Evolutionary conservation across 108 stramenopile species (phyloP).

Genomic region (Conticribra weissflogii): DNA sequence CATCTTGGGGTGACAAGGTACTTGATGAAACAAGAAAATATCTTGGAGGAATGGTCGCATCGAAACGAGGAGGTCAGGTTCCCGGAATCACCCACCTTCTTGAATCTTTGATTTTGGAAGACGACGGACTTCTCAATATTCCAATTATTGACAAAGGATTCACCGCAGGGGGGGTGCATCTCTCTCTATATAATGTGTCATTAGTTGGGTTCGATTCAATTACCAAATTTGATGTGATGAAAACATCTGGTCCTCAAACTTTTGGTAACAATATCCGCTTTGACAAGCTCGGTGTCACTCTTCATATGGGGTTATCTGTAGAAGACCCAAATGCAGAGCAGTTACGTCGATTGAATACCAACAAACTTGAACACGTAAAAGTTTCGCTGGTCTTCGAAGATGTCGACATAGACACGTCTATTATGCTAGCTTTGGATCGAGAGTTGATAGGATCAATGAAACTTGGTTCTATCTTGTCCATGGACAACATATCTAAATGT

Average conservation of each 20-base stretch:
- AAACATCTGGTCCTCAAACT: slow-evolving; percentile 51
- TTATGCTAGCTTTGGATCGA: slow-evolving; percentile 68
- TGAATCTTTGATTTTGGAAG: slow-evolving; percentile 49
- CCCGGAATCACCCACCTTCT: slow-evolving; percentile 56
- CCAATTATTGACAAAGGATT: slow-evolving; percentile 51
- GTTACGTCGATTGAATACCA: slow-evolving; percentile 12
- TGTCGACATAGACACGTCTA: slow-evolving; percentile 47
- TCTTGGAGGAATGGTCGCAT: slow-evolving; percentile 37
- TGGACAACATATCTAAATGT: slow-evolving; percentile 39
- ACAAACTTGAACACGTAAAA: slow-evolving; percentile 41
- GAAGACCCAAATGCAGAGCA: slow-evolving; percentile 8
- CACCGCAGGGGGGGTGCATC: slow-evolving; percentile 37
- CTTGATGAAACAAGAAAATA: slow-evolving; percentile 46
- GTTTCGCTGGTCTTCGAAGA: slow-evolving; percentile 50
- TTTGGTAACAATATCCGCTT: slow-evolving; percentile 53
- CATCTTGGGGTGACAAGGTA: slow-evolving; percentile 52
- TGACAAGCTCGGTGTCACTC: slow-evolving; percentile 36
- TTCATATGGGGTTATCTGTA: slow-evolving; percentile 56
- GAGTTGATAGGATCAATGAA: slow-evolving; percentile 33
- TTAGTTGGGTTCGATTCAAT: slow-evolving; percentile 66
- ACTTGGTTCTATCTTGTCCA: slow-evolving; percentile 49
- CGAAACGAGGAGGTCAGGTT: slow-evolving; percentile 18
- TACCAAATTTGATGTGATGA: slow-evolving; percentile 45
- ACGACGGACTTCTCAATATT: slow-evolving; percentile 47
- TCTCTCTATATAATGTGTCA: slow-evolving; percentile 49